Evolutionary conservation across 1,284 basidiomycete species (phyloP), one percentile per base, ranked within the genome.

Genomic region (Malassezia brasiliensis): DNA sequence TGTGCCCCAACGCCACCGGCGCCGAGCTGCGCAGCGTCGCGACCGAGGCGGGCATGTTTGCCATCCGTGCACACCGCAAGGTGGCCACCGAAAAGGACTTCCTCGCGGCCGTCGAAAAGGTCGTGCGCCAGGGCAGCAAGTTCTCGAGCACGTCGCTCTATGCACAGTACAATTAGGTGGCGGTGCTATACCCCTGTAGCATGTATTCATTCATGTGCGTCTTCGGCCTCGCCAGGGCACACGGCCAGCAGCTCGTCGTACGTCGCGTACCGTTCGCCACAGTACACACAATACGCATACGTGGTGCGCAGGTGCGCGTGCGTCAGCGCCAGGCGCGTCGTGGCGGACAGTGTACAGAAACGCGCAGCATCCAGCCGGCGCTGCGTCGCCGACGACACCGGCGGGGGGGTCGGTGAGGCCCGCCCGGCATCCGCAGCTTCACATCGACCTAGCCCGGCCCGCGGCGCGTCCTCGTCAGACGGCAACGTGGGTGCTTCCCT

Each of bases 11-110:
- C 75, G 91, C 93, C 1, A 96, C 94, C 2, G 94, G 94, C 63
- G 94, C 94, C 22, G 94, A 99, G 77, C 77, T 99, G 59, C 85
- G 91, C 50, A 90, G 88, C 25, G 93, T 98, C 9, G 91, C 91
- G 9, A 98, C 94, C 15, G 94, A 96, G 59, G 94, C 94, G 34
- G 94, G 94, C 39, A 98, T 99, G 94, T 99, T 96, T 78, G 93
- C 94, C 1, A 99, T 99, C 68, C 85, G 94, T 59, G 88, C 90
- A 52, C 81, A 94, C 66, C 82, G 94, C 76, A 96, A 98, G 78
- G 90, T 98, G 7, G 90, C 93, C 0, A 91, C 89, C 5, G 94
- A 99, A 75, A 84, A 90, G 55, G 94, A 99, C 78, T 99, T 96
- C 79, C 78, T 99, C 69, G 90, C 96, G 72, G 88, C 90, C 5